A percentile compares a stretch with the other conserved stretches of the same genome.
phyloP scores from a whole-genome alignment of 495 filamentous ascomycete species.

The Hyaloscypha bicolor region DNA sequence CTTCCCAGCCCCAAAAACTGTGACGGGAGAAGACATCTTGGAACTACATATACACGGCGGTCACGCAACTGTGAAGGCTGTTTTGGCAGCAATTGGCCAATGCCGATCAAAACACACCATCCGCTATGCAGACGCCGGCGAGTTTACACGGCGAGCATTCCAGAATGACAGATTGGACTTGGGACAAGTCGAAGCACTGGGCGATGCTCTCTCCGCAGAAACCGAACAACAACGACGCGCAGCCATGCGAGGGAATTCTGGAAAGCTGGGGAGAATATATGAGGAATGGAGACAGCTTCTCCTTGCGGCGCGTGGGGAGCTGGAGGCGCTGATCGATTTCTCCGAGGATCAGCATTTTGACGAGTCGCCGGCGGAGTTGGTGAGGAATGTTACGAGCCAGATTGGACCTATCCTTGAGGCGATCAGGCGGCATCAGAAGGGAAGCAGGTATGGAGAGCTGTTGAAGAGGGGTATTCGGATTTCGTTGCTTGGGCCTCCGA shows the following conservation, averaged over 20 bases:
- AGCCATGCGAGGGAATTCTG: constrained; percentile 76
- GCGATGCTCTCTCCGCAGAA: constrained; percentile 80
- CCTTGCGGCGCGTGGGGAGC: constrained; percentile 80
- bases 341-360: constrained; percentile 97
- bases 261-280: constrained; percentile 73
- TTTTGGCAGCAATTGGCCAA: constrained; percentile 71
- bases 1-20: constrained; percentile 81
- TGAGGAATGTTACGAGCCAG: constrained; percentile 65
- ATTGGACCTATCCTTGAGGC: constrained; percentile 59
- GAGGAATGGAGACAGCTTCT: constrained; percentile 80
- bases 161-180: constrained; percentile 83
- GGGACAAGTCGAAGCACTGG: constrained; percentile 91
- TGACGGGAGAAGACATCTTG: constrained; percentile 89
- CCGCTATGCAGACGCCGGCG: constrained; percentile 91
- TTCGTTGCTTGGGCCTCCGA: constrained; percentile 86
- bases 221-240: constrained; percentile 92
- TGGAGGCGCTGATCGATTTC: constrained; percentile 97
- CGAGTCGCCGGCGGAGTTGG: constrained; percentile 73
- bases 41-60: constrained; percentile 97
- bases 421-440: constrained; percentile 68
- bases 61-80: constrained; percentile 80
- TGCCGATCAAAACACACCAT: constrained; percentile 45
- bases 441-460: constrained; percentile 82
- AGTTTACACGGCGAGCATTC: constrained; percentile 94
- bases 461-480: constrained; percentile 84